These are phyloP conservation scores for Avena sativa DNA, from an alignment of 176 grass and related monocot genomes.

Conservation along the genomic window DNA sequence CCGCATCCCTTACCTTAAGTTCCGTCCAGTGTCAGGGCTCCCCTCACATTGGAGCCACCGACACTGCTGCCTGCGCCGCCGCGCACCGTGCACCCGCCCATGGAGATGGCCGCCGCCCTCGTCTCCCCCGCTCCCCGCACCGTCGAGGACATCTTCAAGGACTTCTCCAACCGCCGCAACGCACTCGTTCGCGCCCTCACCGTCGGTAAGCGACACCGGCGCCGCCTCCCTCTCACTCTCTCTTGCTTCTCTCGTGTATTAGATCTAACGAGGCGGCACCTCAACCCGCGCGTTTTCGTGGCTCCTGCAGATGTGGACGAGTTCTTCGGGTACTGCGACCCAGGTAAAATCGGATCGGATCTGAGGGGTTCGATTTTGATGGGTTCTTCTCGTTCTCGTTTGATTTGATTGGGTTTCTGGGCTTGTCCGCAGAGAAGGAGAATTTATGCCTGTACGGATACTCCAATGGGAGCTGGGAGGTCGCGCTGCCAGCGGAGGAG, in stretches of 20 bases:
- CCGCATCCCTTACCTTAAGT: constrained; percentile 20
- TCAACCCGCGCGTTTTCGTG: neutral
- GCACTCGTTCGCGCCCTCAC: constrained; percentile 69
- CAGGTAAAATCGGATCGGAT: constrained; percentile 45
- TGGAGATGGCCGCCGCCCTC: constrained; percentile 40
- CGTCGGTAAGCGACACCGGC: constrained; percentile 43
- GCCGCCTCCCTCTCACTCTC: neutral
- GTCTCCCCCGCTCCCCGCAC: constrained; percentile 51
- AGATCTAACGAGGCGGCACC: constrained; percentile 14
- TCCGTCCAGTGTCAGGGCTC: constrained; percentile 23
- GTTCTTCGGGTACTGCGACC: constrained; percentile 63
- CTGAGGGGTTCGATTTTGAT: constrained; percentile 31
- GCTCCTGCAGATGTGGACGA: constrained; percentile 59
- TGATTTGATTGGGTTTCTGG: neutral
- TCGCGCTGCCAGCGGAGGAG: constrained; percentile 62
- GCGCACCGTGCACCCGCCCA: neutral
- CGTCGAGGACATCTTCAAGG: constrained; percentile 69
- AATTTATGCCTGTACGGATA: constrained; percentile 65
- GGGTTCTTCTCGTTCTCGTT: neutral
- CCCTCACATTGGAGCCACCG: constrained; percentile 12
- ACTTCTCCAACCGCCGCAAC: constrained; percentile 57
- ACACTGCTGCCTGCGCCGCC: constrained; percentile 6
- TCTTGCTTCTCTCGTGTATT: constrained; percentile 8
- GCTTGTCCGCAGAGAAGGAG: constrained; percentile 53
- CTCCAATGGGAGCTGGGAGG: constrained; percentile 54